Conservation (phyloP, 1,284 basidiomycete genomes). For the Ustilago loliicola region DNA sequence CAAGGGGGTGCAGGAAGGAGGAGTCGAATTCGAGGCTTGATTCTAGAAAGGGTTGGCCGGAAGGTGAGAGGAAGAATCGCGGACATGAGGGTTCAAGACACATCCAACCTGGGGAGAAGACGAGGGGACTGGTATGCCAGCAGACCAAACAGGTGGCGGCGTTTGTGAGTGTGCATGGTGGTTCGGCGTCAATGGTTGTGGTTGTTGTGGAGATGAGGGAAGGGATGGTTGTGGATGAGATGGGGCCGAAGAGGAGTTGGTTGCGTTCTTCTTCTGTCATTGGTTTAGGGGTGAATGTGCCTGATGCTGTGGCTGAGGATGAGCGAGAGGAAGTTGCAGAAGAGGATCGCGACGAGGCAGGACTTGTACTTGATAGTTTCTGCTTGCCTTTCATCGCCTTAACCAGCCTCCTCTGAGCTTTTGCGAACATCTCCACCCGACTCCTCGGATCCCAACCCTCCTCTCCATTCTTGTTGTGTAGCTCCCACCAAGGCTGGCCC, state of each 20-base stretch:
- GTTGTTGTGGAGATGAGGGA: slow-evolving; percentile 3
- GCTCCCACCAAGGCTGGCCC: slow-evolving; percentile 52
- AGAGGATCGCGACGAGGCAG: neutral
- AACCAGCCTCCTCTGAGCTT: slow-evolving; percentile 14
- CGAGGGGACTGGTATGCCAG: slow-evolving; percentile 13
- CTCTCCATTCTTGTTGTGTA: neutral
- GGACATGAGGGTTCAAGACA: slow-evolving; percentile 40
- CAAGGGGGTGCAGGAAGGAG: slow-evolving; percentile 21
- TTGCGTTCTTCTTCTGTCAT: slow-evolving; percentile 3
- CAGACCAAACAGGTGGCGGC: slow-evolving; percentile 28
- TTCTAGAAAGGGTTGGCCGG: slow-evolving; percentile 5
- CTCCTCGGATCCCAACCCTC: slow-evolving; percentile 31
- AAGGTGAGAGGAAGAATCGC: slow-evolving; percentile 29
- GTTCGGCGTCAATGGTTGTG: neutral
- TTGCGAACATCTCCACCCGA: slow-evolving; percentile 21
- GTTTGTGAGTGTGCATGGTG: slow-evolving; percentile 21
- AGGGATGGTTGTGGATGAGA: slow-evolving; percentile 21
- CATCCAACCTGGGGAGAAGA: slow-evolving; percentile 47
- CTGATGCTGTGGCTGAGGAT: neutral
- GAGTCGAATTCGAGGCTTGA: slow-evolving; percentile 10
- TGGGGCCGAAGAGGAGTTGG: slow-evolving; percentile 18
- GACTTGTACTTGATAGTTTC: neutral
- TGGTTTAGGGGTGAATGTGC: neutral
- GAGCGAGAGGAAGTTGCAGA: neutral
- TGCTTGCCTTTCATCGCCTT: slow-evolving; percentile 17